A percentile compares a stretch with the other conserved stretches of the same genome.
phyloP scores from a whole-genome alignment of 2,329 filamentous ascomycete genomes.

The Fusarium continuum region DNA sequence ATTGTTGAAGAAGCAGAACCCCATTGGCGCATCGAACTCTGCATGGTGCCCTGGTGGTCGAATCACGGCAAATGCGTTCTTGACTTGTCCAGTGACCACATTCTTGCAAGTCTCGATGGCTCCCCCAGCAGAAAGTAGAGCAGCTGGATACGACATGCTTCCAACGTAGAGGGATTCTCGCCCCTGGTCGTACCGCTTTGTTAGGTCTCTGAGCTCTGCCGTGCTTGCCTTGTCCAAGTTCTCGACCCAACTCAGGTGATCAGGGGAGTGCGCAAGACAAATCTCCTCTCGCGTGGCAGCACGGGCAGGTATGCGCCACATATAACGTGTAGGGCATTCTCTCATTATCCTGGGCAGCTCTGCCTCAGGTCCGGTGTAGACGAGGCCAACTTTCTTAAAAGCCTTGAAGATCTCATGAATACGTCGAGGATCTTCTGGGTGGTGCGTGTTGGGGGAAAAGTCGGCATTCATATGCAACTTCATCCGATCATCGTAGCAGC shows the following conservation, averaged over 20 bases:
- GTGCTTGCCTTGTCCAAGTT: conserved; percentile 62
- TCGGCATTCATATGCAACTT: conserved; percentile 91
- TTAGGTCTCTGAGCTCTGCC: conserved; percentile 74
- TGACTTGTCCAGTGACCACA: conserved; percentile 83
- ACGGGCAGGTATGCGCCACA: conserved; percentile 82
- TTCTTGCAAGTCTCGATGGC: conserved; percentile 95
- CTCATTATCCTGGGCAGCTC: conserved; percentile 63
- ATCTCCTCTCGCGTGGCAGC: conserved; percentile 83
- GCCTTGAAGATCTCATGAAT: conserved; percentile 94
- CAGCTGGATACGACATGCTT: conserved; percentile 80
- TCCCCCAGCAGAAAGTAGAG: conserved; percentile 85
- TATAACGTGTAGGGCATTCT: conserved; percentile 66
- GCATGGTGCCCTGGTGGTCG: conserved; percentile 95
- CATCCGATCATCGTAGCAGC: conserved; percentile 95
- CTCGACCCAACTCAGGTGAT: conserved; percentile 83
- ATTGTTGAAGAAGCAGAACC: conserved; percentile 98
- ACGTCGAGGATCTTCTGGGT: conserved; percentile 92
- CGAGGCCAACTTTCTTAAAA: conserved; percentile 81
- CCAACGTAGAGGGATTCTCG: conserved; percentile 86
- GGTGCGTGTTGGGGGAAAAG: conserved; percentile 76
- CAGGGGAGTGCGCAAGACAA: conserved; percentile 77
- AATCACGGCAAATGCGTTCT: conserved; percentile 96
- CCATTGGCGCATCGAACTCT: conserved; percentile 84
- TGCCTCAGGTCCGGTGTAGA: conserved; percentile 68
- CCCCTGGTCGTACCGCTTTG: conserved; percentile 67